Conservation (phyloP, 2,329 filamentous ascomycete species). For the Penicillium vulpinum region DNA sequence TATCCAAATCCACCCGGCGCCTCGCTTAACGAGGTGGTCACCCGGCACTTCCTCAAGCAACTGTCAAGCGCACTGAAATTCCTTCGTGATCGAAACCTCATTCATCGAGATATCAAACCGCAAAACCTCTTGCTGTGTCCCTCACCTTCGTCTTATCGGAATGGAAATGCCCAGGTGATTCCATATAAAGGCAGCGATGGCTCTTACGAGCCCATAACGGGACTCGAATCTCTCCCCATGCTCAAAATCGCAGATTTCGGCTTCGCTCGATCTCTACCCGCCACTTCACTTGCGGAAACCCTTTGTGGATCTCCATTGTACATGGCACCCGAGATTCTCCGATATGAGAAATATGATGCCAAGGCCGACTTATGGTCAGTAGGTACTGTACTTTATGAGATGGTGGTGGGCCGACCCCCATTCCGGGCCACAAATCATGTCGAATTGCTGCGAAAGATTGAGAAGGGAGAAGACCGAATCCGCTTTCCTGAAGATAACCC, state of each 20-base stretch:
- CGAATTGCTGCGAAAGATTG: slow-evolving; percentile 87
- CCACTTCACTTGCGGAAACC: slow-evolving; percentile 90
- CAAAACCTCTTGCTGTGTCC: slow-evolving; percentile 93
- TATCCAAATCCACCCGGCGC: slow-evolving; percentile 82
- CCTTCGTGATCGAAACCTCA: slow-evolving; percentile 77
- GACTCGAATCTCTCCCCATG: slow-evolving; percentile 84
- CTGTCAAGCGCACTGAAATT: slow-evolving; percentile 90
- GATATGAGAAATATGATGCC: slow-evolving; percentile 96
- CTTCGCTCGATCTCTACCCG: slow-evolving; percentile 89
- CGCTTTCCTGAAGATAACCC: slow-evolving; percentile 73
- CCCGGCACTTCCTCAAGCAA: slow-evolving; percentile 93
- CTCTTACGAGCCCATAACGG: slow-evolving; percentile 76
- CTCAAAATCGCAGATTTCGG: slow-evolving; percentile 98
- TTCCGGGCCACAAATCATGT: slow-evolving; percentile 94
- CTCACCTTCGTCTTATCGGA: slow-evolving; percentile 68
- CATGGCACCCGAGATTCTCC: slow-evolving; percentile 97
- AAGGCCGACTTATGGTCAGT: slow-evolving; percentile 98
- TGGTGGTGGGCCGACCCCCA: slow-evolving; percentile 86
- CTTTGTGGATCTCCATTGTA: slow-evolving; percentile 95
- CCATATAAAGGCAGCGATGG: slow-evolving; percentile 78
- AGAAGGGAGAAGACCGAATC: slow-evolving; percentile 82
- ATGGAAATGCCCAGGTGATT: slow-evolving; percentile 60
- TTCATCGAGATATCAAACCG: slow-evolving; percentile 96
- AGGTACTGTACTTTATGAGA: slow-evolving; percentile 91
- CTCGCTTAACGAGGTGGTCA: slow-evolving; percentile 94